Percentiles rank a stretch among this genome's conserved stretches.
Conservation (phyloP, 495 filamentous ascomycete species). For the Penicillium pulvis region DNA sequence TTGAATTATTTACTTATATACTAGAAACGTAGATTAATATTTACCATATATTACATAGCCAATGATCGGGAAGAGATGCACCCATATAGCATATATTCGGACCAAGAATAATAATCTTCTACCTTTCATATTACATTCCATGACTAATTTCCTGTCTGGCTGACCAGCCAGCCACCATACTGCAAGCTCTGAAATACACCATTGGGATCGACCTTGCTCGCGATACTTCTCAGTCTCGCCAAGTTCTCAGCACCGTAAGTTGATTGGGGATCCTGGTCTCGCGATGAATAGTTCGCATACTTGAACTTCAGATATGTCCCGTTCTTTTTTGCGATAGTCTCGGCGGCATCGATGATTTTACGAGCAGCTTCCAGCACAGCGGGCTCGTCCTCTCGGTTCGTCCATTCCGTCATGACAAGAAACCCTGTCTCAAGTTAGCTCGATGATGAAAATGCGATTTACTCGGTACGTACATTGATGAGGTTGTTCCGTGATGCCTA, state of each 20-base stretch:
- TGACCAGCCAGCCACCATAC: neutral
- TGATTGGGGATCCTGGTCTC: slow-evolving; percentile 16
- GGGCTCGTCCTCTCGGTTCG: slow-evolving; percentile 1
- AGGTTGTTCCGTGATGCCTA: slow-evolving; percentile 2
- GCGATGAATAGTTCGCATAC: slow-evolving; percentile 16
- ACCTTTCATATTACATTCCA: no score
- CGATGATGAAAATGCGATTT: no score
- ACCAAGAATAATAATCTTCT: no score
- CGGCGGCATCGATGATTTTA: slow-evolving; percentile 14
- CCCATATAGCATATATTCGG: no score
- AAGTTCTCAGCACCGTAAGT: slow-evolving; percentile 14
- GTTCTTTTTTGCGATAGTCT: slow-evolving; percentile 12
- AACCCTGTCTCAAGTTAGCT: neutral
- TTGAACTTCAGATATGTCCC: slow-evolving; percentile 15
- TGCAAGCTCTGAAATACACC: slow-evolving; percentile 10
- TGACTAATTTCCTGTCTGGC: no score
- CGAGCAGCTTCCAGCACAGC: slow-evolving; percentile 7
- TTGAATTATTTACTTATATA: no score
- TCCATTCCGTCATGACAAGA: slow-evolving; percentile 4
- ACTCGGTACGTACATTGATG: slow-evolving; percentile 15
- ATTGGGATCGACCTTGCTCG: slow-evolving; percentile 3
- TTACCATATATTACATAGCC: no score
- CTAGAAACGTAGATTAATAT: no score
- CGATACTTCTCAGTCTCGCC: slow-evolving; percentile 6
- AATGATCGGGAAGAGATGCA: no score